These are phyloP conservation scores for Metrosideros polymorpha DNA, from an alignment of 441 rosid genomes.

Conservation along the genomic window DNA sequence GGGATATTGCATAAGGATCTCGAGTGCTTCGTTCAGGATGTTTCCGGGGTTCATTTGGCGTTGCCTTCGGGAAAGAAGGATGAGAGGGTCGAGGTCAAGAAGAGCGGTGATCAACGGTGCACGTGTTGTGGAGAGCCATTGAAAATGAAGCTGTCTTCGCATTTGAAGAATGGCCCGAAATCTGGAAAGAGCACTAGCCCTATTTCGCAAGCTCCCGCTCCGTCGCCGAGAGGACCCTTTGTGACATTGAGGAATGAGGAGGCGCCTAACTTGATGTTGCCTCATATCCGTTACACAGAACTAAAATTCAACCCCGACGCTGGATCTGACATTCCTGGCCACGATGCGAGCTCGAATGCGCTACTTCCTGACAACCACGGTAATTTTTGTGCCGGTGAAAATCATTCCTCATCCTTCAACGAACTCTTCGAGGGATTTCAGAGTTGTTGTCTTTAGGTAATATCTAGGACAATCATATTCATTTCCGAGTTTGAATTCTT, in stretches of 20 bases:
- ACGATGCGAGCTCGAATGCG: constrained; percentile 24
- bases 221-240: constrained; percentile 69
- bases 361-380: constrained; percentile 19
- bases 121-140: constrained; percentile 63
- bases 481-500: not conserved
- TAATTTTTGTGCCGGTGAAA: not conserved
- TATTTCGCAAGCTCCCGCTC: constrained; percentile 48
- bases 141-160: constrained; percentile 33
- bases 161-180: constrained; percentile 16
- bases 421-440: not conserved
- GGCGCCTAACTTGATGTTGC: constrained; percentile 22
- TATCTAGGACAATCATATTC: not conserved
- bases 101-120: constrained; percentile 24
- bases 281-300: constrained; percentile 28
- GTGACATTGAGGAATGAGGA: constrained; percentile 11
- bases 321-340: constrained; percentile 39
- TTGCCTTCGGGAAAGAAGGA: constrained; percentile 38
- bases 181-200: not conserved
- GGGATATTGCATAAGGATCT: constrained; percentile 77
- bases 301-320: constrained; percentile 30
- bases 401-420: not conserved
- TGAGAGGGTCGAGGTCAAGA: constrained; percentile 14
- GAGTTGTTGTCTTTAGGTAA: not conserved
- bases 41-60: constrained; percentile 33
- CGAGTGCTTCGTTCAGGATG: constrained; percentile 62